Evolutionary conservation across 2,329 filamentous ascomycete species (phyloP).

Genomic region (Aspergillus intermedius): DNA sequence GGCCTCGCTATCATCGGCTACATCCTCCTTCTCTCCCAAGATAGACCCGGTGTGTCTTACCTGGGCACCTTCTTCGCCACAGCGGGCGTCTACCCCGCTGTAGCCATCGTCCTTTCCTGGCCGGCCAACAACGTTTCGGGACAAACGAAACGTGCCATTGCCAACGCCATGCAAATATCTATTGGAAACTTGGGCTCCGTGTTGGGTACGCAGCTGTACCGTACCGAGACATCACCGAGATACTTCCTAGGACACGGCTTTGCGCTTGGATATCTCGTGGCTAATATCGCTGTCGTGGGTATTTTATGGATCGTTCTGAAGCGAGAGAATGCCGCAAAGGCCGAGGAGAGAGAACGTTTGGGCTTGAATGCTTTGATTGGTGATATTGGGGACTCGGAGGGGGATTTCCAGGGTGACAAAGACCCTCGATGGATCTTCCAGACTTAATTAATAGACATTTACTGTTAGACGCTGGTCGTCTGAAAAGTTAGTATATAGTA

Average conservation of each 20-base stretch:
- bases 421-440: conserved; percentile 63
- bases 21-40: conserved; percentile 51
- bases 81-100: conserved; percentile 61
- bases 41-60: conserved; percentile 53
- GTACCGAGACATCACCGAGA: conserved; percentile 53
- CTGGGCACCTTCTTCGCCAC: conserved; percentile 57
- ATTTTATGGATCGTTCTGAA: conserved; percentile 50
- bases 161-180: conserved; percentile 65
- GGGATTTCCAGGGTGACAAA: conserved; percentile 54
- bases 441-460: conserved; percentile 30
- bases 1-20: conserved; percentile 57
- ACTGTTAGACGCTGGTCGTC: background rate
- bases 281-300: conserved; percentile 50
- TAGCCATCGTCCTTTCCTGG: conserved; percentile 60
- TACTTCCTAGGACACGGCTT: conserved; percentile 63
- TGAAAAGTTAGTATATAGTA: too few relatives aligned
- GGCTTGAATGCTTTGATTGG: conserved; percentile 22
- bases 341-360: conserved; percentile 39
- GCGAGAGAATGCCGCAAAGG: conserved; percentile 53
- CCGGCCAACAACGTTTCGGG: conserved; percentile 66
- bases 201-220: conserved; percentile 63
- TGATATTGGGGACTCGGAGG: conserved; percentile 46
- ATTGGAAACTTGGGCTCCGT: conserved; percentile 65
- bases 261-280: conserved; percentile 57
- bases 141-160: conserved; percentile 62